Evolutionary conservation across 1,284 basidiomycete genomes (phyloP), one percentile per base, ranked within the genome.

Genomic region (Apiotrichum laibachii): DNA sequence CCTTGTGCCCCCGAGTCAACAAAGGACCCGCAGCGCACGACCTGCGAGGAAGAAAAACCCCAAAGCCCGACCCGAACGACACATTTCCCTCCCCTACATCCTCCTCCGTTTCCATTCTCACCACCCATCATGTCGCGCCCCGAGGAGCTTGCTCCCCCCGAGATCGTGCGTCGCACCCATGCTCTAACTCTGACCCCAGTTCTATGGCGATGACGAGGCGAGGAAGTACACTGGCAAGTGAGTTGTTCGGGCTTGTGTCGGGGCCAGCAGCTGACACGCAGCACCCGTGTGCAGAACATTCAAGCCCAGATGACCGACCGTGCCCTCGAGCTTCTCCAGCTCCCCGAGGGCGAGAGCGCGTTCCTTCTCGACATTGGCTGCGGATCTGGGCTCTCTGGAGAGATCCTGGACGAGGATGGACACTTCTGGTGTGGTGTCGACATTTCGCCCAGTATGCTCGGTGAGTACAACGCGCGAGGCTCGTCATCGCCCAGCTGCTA

Each of bases 221-320:
- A 86, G 86, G 75, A 99, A 99, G 81, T 99, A 99, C 77, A 97
- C 96, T 0, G 85, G 87, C 80, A 97, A 94, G 93, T 95, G 72
- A 62, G 85, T 73, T 39, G 15, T 3, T 5, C 12, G 12, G 37
- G 4, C 40, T n/a, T 42, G 15, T n/a, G 40, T 42, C n/a, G 2
- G 16, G 18, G 40, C 40, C 18, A n/a, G 40, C 39, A 8, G 21
- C 49, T 54, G 33, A 60, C 56, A 10, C 26, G 6, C 60, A 65
- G 63, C 55, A 65, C 95, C 26, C 92, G 96, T 59, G 92, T 97
- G 65, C 94, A 99, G 75, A 88, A 89, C 70, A 94, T 99, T 63
- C 96, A 99, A 77, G 89, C 93, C 8, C 89, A 96, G 68, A 99
- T 99, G 96, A 97, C 95, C 7, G 89, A 94, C 69, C 85, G 96